Percentiles rank a stretch among this genome's conserved stretches.
Evolutionary conservation across 306 rosid species (phyloP).

Genomic region (Glycyrrhiza uralensis): DNA sequence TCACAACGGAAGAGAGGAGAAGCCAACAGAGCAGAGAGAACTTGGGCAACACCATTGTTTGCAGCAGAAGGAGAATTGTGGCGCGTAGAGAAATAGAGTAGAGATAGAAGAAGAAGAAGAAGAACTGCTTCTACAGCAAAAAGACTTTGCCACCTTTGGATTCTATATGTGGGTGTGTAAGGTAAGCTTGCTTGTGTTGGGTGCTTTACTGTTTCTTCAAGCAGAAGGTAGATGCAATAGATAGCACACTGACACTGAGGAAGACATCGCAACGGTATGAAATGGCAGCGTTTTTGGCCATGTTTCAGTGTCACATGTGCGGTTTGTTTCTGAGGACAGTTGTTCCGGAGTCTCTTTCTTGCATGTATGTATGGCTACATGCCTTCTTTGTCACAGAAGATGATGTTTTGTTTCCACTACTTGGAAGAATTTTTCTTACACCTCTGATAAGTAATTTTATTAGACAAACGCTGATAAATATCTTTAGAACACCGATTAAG

Average conservation of each 20-base stretch:
- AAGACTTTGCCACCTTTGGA: background rate
- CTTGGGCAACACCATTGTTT: conserved; percentile 40
- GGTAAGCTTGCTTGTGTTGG: conserved; percentile 4
- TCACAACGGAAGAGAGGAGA: conserved; percentile 33
- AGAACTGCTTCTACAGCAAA: background rate
- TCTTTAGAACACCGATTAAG: no score
- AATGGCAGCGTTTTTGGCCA: conserved; percentile 9
- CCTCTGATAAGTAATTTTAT: background rate
- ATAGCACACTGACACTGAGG: conserved; percentile 27
- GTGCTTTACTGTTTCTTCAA: conserved; percentile 29
- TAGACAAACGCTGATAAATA: no score
- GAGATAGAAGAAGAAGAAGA: background rate
- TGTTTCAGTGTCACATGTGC: conserved; percentile 14
- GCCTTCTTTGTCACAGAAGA: conserved; percentile 1
- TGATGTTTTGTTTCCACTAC: no score
- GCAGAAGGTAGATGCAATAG: conserved; percentile 28
- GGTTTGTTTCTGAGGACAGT: background rate
- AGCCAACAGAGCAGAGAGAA: conserved; percentile 32
- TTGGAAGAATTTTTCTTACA: background rate
- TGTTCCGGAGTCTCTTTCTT: conserved; percentile 22
- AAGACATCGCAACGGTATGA: conserved; percentile 33
- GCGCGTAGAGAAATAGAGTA: background rate
- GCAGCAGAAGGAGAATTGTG: background rate
- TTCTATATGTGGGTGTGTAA: conserved; percentile 18
- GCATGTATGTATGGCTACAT: background rate